A percentile compares a stretch with the other conserved stretches of the same genome.
Evolutionary conservation across 345 rosid genomes (phyloP).

Genomic region (Acer campestre): DNA sequence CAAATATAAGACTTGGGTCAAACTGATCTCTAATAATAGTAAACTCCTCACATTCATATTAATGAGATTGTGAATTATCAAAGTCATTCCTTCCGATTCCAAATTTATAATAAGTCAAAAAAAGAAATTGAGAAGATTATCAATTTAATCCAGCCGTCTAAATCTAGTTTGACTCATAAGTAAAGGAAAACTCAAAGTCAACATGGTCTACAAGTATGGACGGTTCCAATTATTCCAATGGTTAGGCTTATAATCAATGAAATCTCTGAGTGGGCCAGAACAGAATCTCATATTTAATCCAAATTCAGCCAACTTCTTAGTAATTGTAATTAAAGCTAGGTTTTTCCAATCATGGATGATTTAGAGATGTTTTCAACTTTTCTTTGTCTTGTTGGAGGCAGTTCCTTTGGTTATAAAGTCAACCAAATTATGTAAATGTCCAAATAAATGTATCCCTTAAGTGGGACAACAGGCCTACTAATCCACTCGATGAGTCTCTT

Average conservation of each 20-base stretch:
- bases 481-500: slow-evolving; percentile 14
- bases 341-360: slow-evolving; percentile 11
- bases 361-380: not conserved
- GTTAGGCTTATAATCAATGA: slow-evolving; percentile 1
- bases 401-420: slow-evolving; percentile 10
- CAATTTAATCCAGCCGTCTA: not conserved
- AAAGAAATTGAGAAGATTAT: too few species aligned
- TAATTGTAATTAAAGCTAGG: slow-evolving; percentile 1
- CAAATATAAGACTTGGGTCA: too few species aligned
- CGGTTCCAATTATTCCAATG: not conserved
- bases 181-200: not conserved
- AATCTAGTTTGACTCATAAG: not conserved
- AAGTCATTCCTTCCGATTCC: too few species aligned
- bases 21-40: too few species aligned
- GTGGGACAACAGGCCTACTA: slow-evolving; percentile 34
- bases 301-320: not conserved
- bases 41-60: too few species aligned
- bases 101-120: too few species aligned
- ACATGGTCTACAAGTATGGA: slow-evolving; percentile 5
- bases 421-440: slow-evolving; percentile 5
- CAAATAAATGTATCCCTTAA: slow-evolving; percentile 23
- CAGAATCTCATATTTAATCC: not conserved
- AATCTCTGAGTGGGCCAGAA: slow-evolving; percentile 16
- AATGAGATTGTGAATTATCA: too few species aligned
- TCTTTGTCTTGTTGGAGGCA: not conserved